Base-by-base conservation (phyloP, 495 filamentous ascomycete species). In the Clohesyomyces aquaticus region DNA sequence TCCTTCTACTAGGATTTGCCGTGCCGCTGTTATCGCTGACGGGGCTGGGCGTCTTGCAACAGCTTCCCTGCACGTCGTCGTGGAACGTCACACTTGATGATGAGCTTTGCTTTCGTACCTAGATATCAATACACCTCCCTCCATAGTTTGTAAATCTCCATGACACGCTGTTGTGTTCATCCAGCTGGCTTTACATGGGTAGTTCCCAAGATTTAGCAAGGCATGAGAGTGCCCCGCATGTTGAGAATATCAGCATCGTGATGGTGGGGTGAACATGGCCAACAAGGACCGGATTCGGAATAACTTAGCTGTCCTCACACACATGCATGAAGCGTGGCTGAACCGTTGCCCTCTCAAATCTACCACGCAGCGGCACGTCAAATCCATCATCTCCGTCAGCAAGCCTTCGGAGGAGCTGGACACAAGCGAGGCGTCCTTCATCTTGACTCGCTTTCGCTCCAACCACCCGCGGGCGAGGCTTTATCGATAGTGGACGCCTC, bases 401-500 rank as follows among this genome's bases (percentile, higher is more conserved):
- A 38, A 6, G 32, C 14, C 32, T 6, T 38, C 14, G 6, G 14
- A 38, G 32, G 14, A 6, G 14, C 32, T 38, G 6, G 6, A 38
- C 14, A 6, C 14, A 6, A 14, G 14, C 32, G 6, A 6, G 32
- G 32, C 32, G n/a, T 14, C 32, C 32, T 38, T 14, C 32, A 52
- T 52, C 48, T 52, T 52, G 48, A 52, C 48, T 52, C 48, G 48
- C 48, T 9, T 16, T 25, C 25, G 25, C 12, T 52, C 19, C n/a
- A 8, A 14, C 25, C n/a, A 22, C 10, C n/a, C 48, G 48, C 21
- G n/a, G n/a, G n/a, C n/a, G 48, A 21, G 48, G 48, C n/a, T 23
- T 25, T 52, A 52, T 52, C 48, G 48, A 52, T 52, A 52, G 25
- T 27, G 48, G 22, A 52, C 48, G 48, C 48, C 48, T 23, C 48